Conservation (phyloP, 345 rosid species). For the Moricandia arvensis region DNA sequence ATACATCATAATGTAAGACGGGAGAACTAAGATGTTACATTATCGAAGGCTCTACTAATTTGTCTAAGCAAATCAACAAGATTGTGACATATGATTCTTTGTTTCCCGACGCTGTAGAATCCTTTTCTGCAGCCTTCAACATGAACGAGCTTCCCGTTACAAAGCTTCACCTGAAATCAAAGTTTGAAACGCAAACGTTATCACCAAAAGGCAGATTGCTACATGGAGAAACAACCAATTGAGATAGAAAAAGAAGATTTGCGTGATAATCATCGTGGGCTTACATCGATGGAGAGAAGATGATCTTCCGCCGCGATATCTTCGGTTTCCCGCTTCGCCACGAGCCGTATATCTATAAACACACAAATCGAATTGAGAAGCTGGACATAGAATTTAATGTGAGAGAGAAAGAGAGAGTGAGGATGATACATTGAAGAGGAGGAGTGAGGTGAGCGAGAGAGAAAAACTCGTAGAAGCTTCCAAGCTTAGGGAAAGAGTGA, state of each 20-base stretch:
- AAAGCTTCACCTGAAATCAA: conserved; percentile 72
- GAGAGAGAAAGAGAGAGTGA: conserved; percentile 12
- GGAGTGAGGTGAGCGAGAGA: conserved; percentile 89
- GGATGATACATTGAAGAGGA: conserved; percentile 76
- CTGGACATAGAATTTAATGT: neutral
- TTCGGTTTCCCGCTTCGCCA: conserved; percentile 49
- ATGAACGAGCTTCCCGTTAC: conserved; percentile 86
- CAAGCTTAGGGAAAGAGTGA: conserved; percentile 78
- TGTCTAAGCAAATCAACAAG: conserved; percentile 92
- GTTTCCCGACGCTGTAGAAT: conserved; percentile 80
- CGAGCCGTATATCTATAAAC: conserved; percentile 60
- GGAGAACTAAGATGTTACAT: conserved; percentile 44
- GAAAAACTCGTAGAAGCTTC: conserved; percentile 88
- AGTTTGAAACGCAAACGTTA: conserved; percentile 5
- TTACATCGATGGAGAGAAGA: conserved; percentile 84
- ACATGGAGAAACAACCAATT: neutral
- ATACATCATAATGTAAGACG: neutral
- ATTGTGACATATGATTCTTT: conserved; percentile 67
- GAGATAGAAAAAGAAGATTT: neutral
- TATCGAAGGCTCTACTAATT: conserved; percentile 85
- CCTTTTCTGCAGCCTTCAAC: conserved; percentile 84
- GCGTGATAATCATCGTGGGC: conserved; percentile 1
- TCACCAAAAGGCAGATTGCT: neutral
- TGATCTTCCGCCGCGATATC: conserved; percentile 70
- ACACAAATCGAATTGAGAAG: conserved; percentile 17